A percentile compares a stretch with the other conserved stretches of the same genome.
These are phyloP conservation scores for Solanum pennellii DNA, from an alignment of 257 asterid species.

Conservation along the genomic window DNA sequence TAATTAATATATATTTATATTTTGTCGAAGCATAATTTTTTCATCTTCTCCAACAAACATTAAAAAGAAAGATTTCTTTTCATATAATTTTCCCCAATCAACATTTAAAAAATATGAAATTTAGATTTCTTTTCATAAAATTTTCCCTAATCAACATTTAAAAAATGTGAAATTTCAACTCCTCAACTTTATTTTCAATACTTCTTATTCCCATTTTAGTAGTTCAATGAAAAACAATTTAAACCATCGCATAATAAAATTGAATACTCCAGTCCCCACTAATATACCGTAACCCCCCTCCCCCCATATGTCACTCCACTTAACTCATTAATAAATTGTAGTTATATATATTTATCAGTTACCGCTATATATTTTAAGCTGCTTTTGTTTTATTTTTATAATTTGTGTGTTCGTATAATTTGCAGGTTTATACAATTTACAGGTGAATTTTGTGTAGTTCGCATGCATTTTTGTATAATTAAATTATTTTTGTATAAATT, in stretches of 20 bases:
- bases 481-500: no score
- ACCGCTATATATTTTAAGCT: no score
- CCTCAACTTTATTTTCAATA: not conserved
- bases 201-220: not conserved
- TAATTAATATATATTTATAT: no score
- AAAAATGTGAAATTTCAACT: not conserved
- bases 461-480: no score
- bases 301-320: not conserved
- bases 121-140: not conserved
- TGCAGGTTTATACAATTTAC: no score
- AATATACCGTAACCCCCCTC: not conserved
- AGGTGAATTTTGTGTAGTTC: no score
- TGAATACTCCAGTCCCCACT: not conserved
- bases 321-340: not conserved
- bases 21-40: no score
- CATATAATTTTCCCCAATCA: not conserved
- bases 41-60: not conserved
- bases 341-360: no score
- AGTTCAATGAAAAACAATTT: not conserved
- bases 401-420: no score
- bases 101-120: not conserved
- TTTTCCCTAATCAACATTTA: not conserved
- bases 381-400: no score
- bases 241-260: not conserved
- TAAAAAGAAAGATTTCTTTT: not conserved